Base-by-base conservation (phyloP, 202 grass and related monocot genomes). In the Cymbopogon flexuosus region DNA sequence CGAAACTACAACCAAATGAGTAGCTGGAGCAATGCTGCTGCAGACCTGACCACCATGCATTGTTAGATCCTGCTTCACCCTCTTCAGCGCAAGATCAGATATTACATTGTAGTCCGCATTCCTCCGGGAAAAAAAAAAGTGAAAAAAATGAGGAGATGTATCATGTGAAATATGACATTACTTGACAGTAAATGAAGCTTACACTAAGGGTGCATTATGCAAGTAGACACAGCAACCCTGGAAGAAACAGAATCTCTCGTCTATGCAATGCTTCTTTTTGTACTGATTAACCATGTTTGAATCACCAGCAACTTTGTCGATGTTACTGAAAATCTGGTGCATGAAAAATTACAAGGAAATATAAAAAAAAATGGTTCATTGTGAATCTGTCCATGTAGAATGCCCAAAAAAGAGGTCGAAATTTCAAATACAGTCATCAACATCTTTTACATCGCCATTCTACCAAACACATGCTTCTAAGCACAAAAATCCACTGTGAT, bases 21-120 rank as follows among this genome's bases (percentile, higher is more conserved):
- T 97, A 61, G 94, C 90, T 56, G 70, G 21, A 23, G 24, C 75
- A 91, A 94, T 89, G 76, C 56, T 88, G 76, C 73, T 92, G 71
- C 90, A 97, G 45, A 83, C 60, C 87, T 97, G 88, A 91, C 90
- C 94, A 82, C 90, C 88, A 84, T 86, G 88, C 94, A 94, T 93
- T 73, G 85, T 97, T 87, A 93, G 70, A 45, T 94, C 92, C 1
- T 91, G 92, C 79, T 85, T 85, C 84, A 88, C 72, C 85, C 88
- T 91, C 88, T 87, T 91, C 64, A 94, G 81, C 18, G 90, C 92
- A 88, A 93, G 81, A 85, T 94, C 86, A 22, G 86, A 93, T 89
- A 94, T 89, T 84, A 81, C 68, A 87, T 91, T 94, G 79, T 85
- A 87, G 75, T 91, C 88, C 16, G 31, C 71, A 88, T 97, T 94